A percentile compares a stretch with the other conserved stretches of the same genome.
Conservation (phyloP, 2,329 filamentous ascomycete genomes). For the Aspergillus sp. region DNA sequence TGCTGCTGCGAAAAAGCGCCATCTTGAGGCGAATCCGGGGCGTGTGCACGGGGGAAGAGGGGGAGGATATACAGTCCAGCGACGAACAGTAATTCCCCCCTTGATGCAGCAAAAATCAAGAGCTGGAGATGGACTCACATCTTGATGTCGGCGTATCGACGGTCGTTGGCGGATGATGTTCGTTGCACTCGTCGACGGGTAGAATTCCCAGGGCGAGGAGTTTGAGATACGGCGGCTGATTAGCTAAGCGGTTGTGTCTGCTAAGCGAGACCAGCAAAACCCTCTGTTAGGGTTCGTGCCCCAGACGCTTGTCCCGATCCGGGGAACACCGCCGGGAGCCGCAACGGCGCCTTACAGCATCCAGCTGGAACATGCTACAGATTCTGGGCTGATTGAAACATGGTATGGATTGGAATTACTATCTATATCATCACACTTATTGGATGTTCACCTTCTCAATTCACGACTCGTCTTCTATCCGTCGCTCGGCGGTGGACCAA, state of each 20-base stretch:
- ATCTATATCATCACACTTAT: no score
- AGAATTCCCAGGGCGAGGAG: conserved; percentile 42
- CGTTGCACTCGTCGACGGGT: conserved; percentile 42
- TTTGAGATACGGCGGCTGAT: conserved; percentile 42
- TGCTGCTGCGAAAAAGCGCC: conserved; percentile 4
- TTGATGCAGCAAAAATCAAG: conserved; percentile 17
- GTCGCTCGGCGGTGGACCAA: background rate
- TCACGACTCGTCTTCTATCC: background rate
- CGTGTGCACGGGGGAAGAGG: conserved; percentile 13
- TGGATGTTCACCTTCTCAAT: background rate
- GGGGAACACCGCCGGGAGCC: conserved; percentile 4
- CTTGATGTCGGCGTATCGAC: conserved; percentile 50
- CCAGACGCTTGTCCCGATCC: conserved; percentile 18
- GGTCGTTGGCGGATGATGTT: conserved; percentile 50
- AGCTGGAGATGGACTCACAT: conserved; percentile 43
- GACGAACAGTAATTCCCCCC: conserved; percentile 20
- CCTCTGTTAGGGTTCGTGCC: conserved; percentile 42
- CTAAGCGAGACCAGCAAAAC: conserved; percentile 39
- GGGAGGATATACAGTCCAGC: conserved; percentile 13
- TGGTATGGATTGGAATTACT: no score
- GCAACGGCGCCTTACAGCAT: background rate
- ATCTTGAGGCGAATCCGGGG: conserved; percentile 9
- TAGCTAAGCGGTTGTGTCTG: conserved; percentile 41
- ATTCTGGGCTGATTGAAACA: no score
- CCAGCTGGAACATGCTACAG: no score